phyloP scores from a whole-genome alignment of 352 stramenopile species.

The Pythium dissimile region DNA sequence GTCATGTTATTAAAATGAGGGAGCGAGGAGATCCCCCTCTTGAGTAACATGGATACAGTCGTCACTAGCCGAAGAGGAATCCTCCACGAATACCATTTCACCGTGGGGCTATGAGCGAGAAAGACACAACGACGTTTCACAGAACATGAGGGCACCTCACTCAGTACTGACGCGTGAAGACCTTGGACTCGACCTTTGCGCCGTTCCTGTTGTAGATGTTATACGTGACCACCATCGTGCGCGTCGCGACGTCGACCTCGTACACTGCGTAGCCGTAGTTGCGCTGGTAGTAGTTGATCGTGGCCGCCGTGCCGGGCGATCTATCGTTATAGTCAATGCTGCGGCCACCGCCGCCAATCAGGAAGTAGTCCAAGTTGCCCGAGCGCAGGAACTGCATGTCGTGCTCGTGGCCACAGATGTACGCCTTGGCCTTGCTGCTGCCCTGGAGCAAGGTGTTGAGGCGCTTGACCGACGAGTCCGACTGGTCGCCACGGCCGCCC shows the following conservation, averaged over 20 bases:
- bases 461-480: slow-evolving; percentile 4
- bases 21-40: neutral
- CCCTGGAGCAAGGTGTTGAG: slow-evolving; percentile 16
- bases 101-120: no score
- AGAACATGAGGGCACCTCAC: neutral
- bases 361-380: slow-evolving; percentile 23
- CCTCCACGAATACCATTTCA: no score
- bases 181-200: slow-evolving; percentile 19
- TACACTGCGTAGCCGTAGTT: slow-evolving; percentile 24
- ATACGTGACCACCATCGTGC: slow-evolving; percentile 21
- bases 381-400: slow-evolving; percentile 26
- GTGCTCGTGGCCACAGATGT: slow-evolving; percentile 27
- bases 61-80: neutral
- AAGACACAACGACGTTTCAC: neutral
- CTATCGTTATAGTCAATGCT: slow-evolving; percentile 11
- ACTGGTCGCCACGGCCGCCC: slow-evolving; percentile 16
- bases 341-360: slow-evolving; percentile 26
- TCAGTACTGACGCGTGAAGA: slow-evolving; percentile 23
- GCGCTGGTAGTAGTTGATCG: slow-evolving; percentile 22
- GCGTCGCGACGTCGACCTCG: slow-evolving; percentile 16
- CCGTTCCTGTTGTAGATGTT: slow-evolving; percentile 26
- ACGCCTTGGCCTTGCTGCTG: slow-evolving; percentile 25
- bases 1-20: neutral
- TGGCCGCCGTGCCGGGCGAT: slow-evolving; percentile 12
- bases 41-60: slow-evolving; percentile 4